phyloP scores from a whole-genome alignment of 202 grass and related monocot species.

The Schoenoplectus triqueter region DNA sequence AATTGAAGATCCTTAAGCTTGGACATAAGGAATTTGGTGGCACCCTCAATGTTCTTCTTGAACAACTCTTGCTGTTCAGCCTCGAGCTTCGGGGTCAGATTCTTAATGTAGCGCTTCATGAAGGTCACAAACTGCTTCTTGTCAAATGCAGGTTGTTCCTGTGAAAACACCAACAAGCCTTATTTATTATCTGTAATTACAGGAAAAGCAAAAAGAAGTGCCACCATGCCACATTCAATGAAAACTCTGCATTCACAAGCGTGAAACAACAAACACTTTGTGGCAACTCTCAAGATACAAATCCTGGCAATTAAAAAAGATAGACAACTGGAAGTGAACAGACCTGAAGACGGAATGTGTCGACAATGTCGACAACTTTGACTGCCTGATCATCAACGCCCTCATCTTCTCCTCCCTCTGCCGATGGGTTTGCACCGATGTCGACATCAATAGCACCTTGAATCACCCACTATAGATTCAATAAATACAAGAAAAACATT shows the following conservation, averaged over 20 bases:
- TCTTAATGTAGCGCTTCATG: slow-evolving; percentile 84
- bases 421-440: slow-evolving; percentile 89
- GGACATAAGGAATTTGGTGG: slow-evolving; percentile 70
- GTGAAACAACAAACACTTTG: not conserved
- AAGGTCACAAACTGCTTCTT: slow-evolving; percentile 68
- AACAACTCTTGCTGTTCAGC: slow-evolving; percentile 49
- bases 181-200: slow-evolving; percentile 7
- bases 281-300: not conserved
- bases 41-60: slow-evolving; percentile 68
- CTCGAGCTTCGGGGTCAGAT: slow-evolving; percentile 43
- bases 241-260: not conserved
- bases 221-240: not conserved
- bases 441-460: slow-evolving; percentile 62
- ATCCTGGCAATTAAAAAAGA: not conserved
- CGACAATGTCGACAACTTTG: slow-evolving; percentile 84
- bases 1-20: slow-evolving; percentile 86
- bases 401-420: slow-evolving; percentile 74
- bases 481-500: slow-evolving; percentile 19
- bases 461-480: slow-evolving; percentile 60
- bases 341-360: slow-evolving; percentile 94
- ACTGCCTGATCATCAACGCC: slow-evolving; percentile 59
- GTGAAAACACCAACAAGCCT: not conserved
- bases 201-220: not conserved
- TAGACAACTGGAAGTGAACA: not conserved
- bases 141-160: slow-evolving; percentile 91